Conservation (phyloP, 177 flowering plant species). For the Telopea speciosissima region DNA sequence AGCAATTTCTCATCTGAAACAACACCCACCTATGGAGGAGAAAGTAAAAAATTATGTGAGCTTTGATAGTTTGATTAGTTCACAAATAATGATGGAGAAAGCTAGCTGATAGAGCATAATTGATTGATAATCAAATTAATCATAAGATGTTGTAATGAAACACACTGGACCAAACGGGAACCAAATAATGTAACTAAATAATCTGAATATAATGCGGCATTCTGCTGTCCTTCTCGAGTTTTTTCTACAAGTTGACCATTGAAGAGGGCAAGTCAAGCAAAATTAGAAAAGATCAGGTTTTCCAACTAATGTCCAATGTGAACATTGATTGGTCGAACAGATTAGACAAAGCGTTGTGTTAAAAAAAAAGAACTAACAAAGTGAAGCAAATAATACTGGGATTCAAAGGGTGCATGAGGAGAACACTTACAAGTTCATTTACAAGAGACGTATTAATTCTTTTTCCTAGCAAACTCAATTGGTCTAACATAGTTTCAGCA, state of each 20-base stretch:
- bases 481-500: slow-evolving; percentile 98
- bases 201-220: background rate
- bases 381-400: background rate
- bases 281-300: background rate
- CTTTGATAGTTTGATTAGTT: slow-evolving; percentile 4
- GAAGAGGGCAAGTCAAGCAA: background rate
- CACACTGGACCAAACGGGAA: background rate
- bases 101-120: background rate
- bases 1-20: slow-evolving; percentile 89
- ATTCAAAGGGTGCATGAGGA: slow-evolving; percentile 8
- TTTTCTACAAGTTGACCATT: background rate
- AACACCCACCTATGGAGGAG: slow-evolving; percentile 62
- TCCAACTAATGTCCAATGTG: background rate
- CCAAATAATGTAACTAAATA: background rate
- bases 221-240: background rate
- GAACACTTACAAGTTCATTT: slow-evolving; percentile 84
- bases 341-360: too few species aligned
- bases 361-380: background rate
- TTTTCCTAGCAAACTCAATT: slow-evolving; percentile 87
- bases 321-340: background rate
- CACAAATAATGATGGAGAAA: background rate
- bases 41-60: slow-evolving; percentile 2
- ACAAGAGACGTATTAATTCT: slow-evolving; percentile 73
- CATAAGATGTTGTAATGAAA: background rate
- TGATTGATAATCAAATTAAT: background rate